Evolutionary conservation across 148 eudicot species (phyloP).

Genomic region (Camellia lanceoleosa): DNA sequence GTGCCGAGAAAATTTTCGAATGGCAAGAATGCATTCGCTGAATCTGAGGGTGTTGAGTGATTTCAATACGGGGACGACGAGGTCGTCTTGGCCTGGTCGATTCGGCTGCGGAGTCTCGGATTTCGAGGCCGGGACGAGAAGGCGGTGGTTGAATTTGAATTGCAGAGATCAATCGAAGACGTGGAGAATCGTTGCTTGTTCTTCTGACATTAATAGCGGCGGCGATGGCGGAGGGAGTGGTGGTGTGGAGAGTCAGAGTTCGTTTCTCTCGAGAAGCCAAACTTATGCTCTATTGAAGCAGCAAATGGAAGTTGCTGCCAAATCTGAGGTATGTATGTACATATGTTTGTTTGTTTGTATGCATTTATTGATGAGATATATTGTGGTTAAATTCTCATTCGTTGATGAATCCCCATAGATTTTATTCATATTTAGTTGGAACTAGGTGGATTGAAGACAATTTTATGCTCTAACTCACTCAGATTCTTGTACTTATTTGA

Average conservation of each 20-base stretch:
- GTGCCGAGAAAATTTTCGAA: not conserved
- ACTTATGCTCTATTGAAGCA: constrained; percentile 86
- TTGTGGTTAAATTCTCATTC: too few species aligned
- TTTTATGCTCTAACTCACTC: too few species aligned
- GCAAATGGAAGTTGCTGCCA: constrained; percentile 91
- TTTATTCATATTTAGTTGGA: too few species aligned
- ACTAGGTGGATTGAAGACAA: too few species aligned
- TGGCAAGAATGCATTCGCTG: constrained; percentile 55
- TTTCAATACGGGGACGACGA: constrained; percentile 31
- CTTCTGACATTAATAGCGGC: constrained; percentile 36
- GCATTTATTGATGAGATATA: not conserved
- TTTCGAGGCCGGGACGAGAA: constrained; percentile 27
- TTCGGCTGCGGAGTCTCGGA: constrained; percentile 19
- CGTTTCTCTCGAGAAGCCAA: constrained; percentile 57
- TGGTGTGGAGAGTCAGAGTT: constrained; percentile 24
- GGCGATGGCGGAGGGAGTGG: constrained; percentile 26
- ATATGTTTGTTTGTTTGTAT: not conserved
- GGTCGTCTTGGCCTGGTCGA: constrained; percentile 23
- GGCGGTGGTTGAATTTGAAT: constrained; percentile 18
- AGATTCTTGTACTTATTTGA: too few species aligned
- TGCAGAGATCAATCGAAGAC: constrained; percentile 19
- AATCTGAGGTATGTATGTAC: constrained; percentile 59
- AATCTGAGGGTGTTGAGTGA: constrained; percentile 45
- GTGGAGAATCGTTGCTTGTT: constrained; percentile 55
- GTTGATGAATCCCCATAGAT: too few species aligned